Evolutionary conservation across 2,329 filamentous ascomycete genomes (phyloP).

Genomic region (Seiridium cupressi): DNA sequence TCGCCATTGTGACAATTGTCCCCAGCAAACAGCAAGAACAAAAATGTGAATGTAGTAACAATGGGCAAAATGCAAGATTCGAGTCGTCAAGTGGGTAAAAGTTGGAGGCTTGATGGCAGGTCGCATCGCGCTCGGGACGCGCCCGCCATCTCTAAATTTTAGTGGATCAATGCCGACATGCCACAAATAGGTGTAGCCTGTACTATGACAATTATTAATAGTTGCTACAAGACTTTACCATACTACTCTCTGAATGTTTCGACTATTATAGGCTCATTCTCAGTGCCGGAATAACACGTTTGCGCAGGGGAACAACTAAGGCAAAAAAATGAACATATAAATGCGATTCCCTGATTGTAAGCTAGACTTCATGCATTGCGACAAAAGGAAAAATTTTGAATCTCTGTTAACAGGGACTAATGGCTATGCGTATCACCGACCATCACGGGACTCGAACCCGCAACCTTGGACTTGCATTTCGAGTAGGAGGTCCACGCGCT

Average conservation of each 20-base stretch:
- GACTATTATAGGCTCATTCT: no score
- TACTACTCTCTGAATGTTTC: no score
- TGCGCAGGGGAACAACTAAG: not conserved
- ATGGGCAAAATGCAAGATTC: no score
- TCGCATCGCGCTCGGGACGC: slow-evolving; percentile 1
- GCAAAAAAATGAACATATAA: not conserved
- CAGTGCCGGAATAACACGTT: no score
- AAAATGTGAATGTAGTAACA: no score
- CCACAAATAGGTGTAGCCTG: not conserved
- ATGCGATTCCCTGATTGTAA: no score
- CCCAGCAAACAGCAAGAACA: not conserved
- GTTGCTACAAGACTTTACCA: no score
- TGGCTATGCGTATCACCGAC: slow-evolving; percentile 4
- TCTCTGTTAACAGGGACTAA: slow-evolving; percentile 9
- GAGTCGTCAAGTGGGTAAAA: not conserved
- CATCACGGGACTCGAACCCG: slow-evolving; percentile 34
- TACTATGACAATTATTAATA: no score
- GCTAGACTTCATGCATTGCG: not conserved
- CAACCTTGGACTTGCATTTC: slow-evolving; percentile 27
- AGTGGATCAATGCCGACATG: not conserved
- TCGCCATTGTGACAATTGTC: slow-evolving; percentile 20
- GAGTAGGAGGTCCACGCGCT: slow-evolving; percentile 27
- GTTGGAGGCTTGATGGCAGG: not conserved
- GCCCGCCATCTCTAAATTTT: not conserved
- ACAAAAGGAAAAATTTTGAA: slow-evolving; percentile 10